Evolutionary conservation across 2,329 filamentous ascomycete genomes (phyloP), one percentile per base, ranked within the genome.

Genomic region (Cladosporium sp.): DNA sequence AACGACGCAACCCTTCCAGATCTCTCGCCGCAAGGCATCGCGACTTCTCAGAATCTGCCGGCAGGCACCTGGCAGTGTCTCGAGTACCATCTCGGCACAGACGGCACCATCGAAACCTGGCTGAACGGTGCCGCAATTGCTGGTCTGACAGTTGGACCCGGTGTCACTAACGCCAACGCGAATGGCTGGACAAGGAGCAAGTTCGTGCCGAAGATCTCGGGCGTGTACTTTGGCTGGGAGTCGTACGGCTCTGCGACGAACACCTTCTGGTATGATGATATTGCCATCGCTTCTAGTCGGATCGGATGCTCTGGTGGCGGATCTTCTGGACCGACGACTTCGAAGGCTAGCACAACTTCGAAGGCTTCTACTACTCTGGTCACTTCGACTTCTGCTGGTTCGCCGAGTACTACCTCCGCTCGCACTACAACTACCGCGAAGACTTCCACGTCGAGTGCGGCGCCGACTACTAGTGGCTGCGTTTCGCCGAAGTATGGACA

Each of bases 261-360:
- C 70, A 86, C 84, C 1, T 80, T 86, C 64, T 85, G 82, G 82
- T 86, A 84, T 62, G 84, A 86, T 63, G 83, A 86, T 65, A 77
- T 86, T 63, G 76, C 72, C 6, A 69, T 86, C 50, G 72, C 73
- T 64, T 75, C 75, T 42, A 77, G 67, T 17, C 74, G 80, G 36
- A 73, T 82, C 63, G 82, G 82, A 36, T 84, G 82, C 52, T 56
- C 59, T 19, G 60, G 52, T n/a, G 17, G 30, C 9, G 55, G 60
- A 22, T 56, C 54, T 49, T 19, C 51, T 8, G 56, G 56, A 5
- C 5, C 40, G 12, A 58, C 59, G 28, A 51, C 42, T 19, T 30
- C 47, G 9, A 34, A 17, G 15, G 28, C 55, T 14, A 51, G 49
- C 28, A 20, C 59, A 9, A 47, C 30, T 9, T 57, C 59, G 6